Evolutionary conservation across 2,329 filamentous ascomycete genomes (phyloP), one percentile per base, ranked within the genome.

Genomic region (Aspergillus melleus): DNA sequence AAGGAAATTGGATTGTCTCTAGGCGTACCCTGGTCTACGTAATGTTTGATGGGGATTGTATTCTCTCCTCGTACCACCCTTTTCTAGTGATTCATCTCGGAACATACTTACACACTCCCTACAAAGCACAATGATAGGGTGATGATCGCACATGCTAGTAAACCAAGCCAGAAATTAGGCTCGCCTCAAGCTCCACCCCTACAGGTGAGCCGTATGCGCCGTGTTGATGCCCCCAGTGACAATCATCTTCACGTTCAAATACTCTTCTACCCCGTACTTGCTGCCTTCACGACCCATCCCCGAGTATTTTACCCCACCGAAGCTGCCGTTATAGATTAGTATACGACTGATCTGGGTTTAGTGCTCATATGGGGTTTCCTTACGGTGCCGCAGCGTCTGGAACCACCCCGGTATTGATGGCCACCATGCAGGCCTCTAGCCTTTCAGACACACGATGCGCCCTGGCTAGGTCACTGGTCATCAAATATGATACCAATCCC

Each of bases 401-500:
- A 52, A 83, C 81, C 30, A 82, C 64, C 0, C 90, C 90, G 0
- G 88, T 91, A 74, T 93, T 92, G 58, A 92, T 84, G 29, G 76
- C 78, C 54, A 80, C 72, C 77, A 80, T 80, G 9, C 78, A 77
- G 22, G 75, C 71, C 55, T 80, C 73, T 50, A 80, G 61, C 8
- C 80, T 81, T 68, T 87, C 84, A 0, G 84, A 83, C 8, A 87
- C 79, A 16, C 85, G 75, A 69, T 83, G 85, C 26, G 80, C 76
- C 24, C 83, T 72, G 59, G 81, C 79, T 2, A 87, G 64, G 62
- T 87, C 82, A 44, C 71, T 79, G 51, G 80, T 91, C 80, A 90
- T 96, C 79, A 98, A 93, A 79, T 97, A 97, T 0, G 90, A 92
- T 0, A 92, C 94, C 49, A 98, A 82, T 0, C 94, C 94, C 46